Evolutionary conservation across 805 yeast species (phyloP).

Genomic region (Metschnikowia reukaufii): DNA sequence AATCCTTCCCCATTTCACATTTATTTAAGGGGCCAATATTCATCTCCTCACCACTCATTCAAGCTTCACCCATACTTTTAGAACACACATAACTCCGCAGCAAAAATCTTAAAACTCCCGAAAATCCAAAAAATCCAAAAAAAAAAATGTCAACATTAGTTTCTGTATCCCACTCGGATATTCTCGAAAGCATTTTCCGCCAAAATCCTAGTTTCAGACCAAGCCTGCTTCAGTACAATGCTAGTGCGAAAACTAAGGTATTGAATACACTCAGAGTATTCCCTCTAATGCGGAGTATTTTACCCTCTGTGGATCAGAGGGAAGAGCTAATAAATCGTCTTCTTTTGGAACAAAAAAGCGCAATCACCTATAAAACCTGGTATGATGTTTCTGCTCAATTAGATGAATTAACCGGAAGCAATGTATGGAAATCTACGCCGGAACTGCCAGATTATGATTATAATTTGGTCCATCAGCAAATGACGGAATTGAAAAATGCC

Average conservation of each 20-base stretch:
- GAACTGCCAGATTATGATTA: conserved; percentile 75
- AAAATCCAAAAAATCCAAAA: too few species aligned
- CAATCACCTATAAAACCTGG: conserved; percentile 64
- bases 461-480: conserved; percentile 51
- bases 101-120: too few species aligned
- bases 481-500: conserved; percentile 58
- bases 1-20: not conserved
- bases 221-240: conserved; percentile 7
- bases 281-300: conserved; percentile 15
- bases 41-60: not conserved
- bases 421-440: conserved; percentile 67
- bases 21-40: not conserved
- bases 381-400: conserved; percentile 56
- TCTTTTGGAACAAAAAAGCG: conserved; percentile 31
- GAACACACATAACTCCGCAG: not conserved
- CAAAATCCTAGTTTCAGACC: conserved; percentile 18
- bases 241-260: conserved; percentile 11
- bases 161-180: conserved; percentile 15
- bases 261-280: conserved; percentile 13
- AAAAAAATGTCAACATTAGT: conserved; percentile 3
- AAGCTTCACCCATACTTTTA: not conserved
- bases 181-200: conserved; percentile 16
- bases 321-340: conserved; percentile 23
- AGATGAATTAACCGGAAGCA: conserved; percentile 63
- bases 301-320: conserved; percentile 15